Base-by-base conservation (phyloP, 176 grass and related monocot genomes). In the Carex scoparia region DNA sequence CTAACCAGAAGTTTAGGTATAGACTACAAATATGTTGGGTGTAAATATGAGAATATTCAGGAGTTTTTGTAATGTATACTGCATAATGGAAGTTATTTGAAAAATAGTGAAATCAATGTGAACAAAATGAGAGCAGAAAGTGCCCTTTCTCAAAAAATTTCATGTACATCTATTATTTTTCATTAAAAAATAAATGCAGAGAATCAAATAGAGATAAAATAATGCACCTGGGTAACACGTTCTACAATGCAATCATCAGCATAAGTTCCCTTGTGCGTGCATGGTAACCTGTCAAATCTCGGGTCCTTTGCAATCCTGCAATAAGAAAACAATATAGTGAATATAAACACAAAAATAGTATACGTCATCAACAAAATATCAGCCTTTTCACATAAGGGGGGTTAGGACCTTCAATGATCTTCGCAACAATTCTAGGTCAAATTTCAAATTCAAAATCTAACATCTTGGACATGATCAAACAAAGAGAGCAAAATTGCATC, bases 211-310 rank as follows among this genome's bases (percentile, higher is more conserved):
- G 67, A 76, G 28, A 86, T 66, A 64, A 54, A 31, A 13, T 61
- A 65, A 51, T 56, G 44, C 72, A 97, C 94, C 92, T 97, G 92
- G 86, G 92, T 97, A 85, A 97, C 90, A 85, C 94, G 90, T 3
- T 97, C 94, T 31, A 97, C 90, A 23, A 97, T 97, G 83, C 92
- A 94, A 87, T 97, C 94, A 91, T 97, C 92, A 89, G 94, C 94
- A 87, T 97, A 97, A 86, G 94, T 97, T 72, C 94, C 94, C 86
- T 92, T 94, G 65, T 97, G 94, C 44, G 89, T 97, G 81, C 94
- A 97, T 89, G 94, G 89, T 87, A 97, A 88, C 77, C 94, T 94
- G 65, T 94, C 86, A 87, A 97, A 97, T 72, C 90, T 93, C 35
- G 94, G 94, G 81, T 97, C 94, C 81, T 97, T 97, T 12, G 94